Conservation (phyloP, 2,329 filamentous ascomycete genomes). For the Fusarium continuum region DNA sequence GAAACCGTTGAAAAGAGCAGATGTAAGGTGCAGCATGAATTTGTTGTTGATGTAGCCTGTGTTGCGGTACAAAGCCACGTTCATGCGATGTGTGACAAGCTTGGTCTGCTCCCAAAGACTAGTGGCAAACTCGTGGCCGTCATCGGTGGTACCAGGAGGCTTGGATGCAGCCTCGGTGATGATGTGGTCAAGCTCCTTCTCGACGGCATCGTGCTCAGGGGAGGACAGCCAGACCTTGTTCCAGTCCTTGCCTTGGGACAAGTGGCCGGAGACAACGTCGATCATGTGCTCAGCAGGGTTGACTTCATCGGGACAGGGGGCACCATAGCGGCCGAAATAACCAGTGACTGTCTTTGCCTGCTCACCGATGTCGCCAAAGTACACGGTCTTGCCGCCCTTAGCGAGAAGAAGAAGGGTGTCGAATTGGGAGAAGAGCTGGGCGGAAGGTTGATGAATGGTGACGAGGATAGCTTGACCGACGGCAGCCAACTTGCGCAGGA, state of each 20-base stretch:
- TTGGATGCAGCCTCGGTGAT: constrained; percentile 62
- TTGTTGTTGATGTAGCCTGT: constrained; percentile 73
- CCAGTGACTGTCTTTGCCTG: constrained; percentile 62
- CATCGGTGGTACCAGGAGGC: constrained; percentile 52
- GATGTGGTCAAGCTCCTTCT: constrained; percentile 70
- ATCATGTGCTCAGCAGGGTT: constrained; percentile 85
- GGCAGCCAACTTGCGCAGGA: constrained; percentile 71
- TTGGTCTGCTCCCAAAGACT: constrained; percentile 70
- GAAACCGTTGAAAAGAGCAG: constrained; percentile 68
- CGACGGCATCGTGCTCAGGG: constrained; percentile 63
- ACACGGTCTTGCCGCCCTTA: constrained; percentile 71
- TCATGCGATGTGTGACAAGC: constrained; percentile 71
- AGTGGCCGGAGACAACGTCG: constrained; percentile 61
- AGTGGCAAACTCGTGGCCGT: constrained; percentile 76
- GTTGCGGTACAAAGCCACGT: constrained; percentile 71
- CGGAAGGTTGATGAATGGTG: constrained; percentile 76
- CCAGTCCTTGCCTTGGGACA: constrained; percentile 65
- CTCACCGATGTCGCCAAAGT: constrained; percentile 72
- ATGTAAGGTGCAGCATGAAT: constrained; percentile 63
- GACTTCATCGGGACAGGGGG: constrained; percentile 66
- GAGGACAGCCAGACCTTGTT: constrained; percentile 76
- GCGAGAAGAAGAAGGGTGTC: constrained; percentile 71
- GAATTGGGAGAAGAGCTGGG: constrained; percentile 72
- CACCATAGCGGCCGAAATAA: constrained; percentile 75
- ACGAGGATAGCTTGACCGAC: constrained; percentile 73